A percentile compares a stretch with the other conserved stretches of the same genome.
Conservation (phyloP, 2,329 filamentous ascomycete genomes). For the Thyridium curvatum region DNA sequence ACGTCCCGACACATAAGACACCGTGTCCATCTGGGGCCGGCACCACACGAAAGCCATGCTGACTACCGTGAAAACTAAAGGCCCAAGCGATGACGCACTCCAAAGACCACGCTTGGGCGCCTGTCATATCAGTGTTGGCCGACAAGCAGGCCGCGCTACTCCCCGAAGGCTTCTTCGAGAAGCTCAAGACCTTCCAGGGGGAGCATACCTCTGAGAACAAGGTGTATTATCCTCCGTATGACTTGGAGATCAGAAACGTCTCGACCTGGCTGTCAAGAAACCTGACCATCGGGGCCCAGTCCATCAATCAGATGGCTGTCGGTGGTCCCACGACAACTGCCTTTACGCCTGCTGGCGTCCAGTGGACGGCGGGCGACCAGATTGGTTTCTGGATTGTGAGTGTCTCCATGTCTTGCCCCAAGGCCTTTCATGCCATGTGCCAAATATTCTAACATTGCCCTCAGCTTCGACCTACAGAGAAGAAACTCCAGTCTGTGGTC, state of each 20-base stretch:
- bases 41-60: too few relatives aligned
- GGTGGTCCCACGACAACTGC: conserved; percentile 47
- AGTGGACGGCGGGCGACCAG: conserved; percentile 43
- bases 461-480: conserved; percentile 24
- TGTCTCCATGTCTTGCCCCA: not conserved
- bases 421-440: not conserved
- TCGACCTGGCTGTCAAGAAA: conserved; percentile 50
- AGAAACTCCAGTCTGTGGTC: conserved; percentile 31
- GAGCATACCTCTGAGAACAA: conserved; percentile 46
- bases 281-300: conserved; percentile 54
- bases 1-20: conserved; percentile 6
- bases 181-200: conserved; percentile 40
- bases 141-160: conserved; percentile 41
- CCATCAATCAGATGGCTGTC: conserved; percentile 47
- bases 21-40: too few relatives aligned
- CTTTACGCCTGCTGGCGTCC: conserved; percentile 54
- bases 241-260: conserved; percentile 50
- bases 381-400: conserved; percentile 23
- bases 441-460: conserved; percentile 17
- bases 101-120: conserved; percentile 52
- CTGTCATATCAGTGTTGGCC: conserved; percentile 48
- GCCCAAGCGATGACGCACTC: conserved; percentile 51
- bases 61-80: too few relatives aligned
- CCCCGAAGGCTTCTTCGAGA: conserved; percentile 28
- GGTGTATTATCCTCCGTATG: conserved; percentile 52